A percentile compares a stretch with the other conserved stretches of the same genome.
Conservation (phyloP, 2,329 filamentous ascomycete species). For the Phialemonium atrogriseum region DNA sequence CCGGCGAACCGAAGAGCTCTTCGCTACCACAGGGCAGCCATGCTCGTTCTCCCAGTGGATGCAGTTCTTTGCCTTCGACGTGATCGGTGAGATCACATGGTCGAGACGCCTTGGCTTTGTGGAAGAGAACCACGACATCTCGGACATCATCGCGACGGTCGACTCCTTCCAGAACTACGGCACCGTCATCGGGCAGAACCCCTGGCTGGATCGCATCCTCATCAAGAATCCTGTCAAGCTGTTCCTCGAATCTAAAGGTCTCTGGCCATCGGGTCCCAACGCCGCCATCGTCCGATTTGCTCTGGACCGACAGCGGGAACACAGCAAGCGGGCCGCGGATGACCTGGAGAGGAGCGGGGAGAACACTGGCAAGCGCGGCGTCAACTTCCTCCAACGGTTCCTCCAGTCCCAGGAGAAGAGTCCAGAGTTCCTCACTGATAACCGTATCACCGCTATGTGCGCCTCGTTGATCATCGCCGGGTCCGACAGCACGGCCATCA, state of each 20-base stretch:
- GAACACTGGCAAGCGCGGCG: too few species aligned
- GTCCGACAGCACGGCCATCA: constrained; percentile 1
- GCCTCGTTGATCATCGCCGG: constrained; percentile 4
- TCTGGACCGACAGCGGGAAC: too few species aligned
- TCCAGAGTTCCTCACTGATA: neutral
- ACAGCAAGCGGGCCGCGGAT: too few species aligned
- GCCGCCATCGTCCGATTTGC: too few species aligned
- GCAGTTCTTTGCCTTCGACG: neutral
- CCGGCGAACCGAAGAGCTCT: neutral
- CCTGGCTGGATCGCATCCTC: neutral
- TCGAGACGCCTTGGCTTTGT: neutral
- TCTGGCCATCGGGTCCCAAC: too few species aligned
- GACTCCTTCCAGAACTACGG: neutral
- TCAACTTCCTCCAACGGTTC: too few species aligned
- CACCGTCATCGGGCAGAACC: neutral
- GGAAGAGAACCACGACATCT: neutral
- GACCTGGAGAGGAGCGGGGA: too few species aligned
- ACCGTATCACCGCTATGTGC: neutral
- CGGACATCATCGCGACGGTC: neutral
- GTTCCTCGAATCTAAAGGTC: too few species aligned
- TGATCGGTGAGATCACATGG: neutral
- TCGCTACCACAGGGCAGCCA: neutral
- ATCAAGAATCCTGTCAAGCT: neutral
- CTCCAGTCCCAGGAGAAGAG: neutral
- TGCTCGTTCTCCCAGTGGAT: neutral